Percentiles rank a stretch among this genome's conserved stretches.
Evolutionary conservation across 1,139 yeast genomes (phyloP).

Genomic region (Sugiyamaella paludigena): DNA sequence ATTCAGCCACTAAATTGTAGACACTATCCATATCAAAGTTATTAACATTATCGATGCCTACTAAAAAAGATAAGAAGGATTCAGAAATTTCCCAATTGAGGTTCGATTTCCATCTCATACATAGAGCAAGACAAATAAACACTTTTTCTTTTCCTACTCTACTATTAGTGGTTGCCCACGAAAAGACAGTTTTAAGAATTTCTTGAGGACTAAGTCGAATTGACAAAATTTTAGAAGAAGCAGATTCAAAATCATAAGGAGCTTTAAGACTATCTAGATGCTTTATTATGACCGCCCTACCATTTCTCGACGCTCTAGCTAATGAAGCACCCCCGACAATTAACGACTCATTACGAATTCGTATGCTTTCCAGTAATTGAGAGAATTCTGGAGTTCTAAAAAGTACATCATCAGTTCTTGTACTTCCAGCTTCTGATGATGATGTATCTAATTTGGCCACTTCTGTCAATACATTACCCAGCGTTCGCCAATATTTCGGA

Average conservation of each 20-base stretch:
- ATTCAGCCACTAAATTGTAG: slow-evolving; percentile 54
- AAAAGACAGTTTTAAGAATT: slow-evolving; percentile 28
- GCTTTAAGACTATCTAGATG: slow-evolving; percentile 25
- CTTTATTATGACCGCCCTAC: slow-evolving; percentile 21
- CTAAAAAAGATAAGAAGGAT: slow-evolving; percentile 32
- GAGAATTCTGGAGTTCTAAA: slow-evolving; percentile 20
- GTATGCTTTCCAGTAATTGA: slow-evolving; percentile 36
- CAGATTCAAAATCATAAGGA: slow-evolving; percentile 23
- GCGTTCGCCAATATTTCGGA: slow-evolving; percentile 67
- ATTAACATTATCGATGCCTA: slow-evolving; percentile 22
- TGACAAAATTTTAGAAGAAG: slow-evolving; percentile 25
- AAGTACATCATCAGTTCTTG: slow-evolving; percentile 5
- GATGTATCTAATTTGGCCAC: slow-evolving; percentile 22
- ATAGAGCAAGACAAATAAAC: slow-evolving; percentile 29
- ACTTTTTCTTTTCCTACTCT: slow-evolving; percentile 28
- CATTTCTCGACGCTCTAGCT: slow-evolving; percentile 25
- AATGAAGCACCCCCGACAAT: slow-evolving; percentile 28
- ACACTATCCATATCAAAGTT: slow-evolving; percentile 40
- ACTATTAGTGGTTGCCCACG: slow-evolving; percentile 33
- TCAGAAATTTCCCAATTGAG: slow-evolving; percentile 32
- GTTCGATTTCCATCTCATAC: slow-evolving; percentile 21
- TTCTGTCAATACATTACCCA: slow-evolving; percentile 53
- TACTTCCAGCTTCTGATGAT: not conserved
- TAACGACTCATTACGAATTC: slow-evolving; percentile 33
- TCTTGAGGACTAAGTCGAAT: slow-evolving; percentile 24